These are phyloP conservation scores for Saccharata proteae DNA, from an alignment of 2,329 filamentous ascomycete species.

Conservation along the genomic window DNA sequence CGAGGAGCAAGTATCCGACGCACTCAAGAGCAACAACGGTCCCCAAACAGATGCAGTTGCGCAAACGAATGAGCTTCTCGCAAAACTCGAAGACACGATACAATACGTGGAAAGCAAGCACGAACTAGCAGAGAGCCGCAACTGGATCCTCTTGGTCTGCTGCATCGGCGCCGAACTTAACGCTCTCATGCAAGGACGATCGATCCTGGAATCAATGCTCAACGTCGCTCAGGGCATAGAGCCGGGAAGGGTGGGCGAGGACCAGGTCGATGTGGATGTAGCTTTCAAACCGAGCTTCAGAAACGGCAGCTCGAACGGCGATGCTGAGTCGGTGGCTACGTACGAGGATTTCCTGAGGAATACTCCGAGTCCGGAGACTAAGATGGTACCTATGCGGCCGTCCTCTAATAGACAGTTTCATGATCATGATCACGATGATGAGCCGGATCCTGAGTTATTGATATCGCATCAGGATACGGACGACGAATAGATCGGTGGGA, in stretches of 20 bases:
- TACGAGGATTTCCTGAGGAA: not conserved
- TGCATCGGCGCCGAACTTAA: conserved; percentile 64
- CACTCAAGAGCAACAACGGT: conserved; percentile 32
- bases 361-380: no score
- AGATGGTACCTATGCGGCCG: no score
- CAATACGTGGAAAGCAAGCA: conserved; percentile 42
- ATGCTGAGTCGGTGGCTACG: not conserved
- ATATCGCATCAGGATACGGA: conserved; percentile 35
- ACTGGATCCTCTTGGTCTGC: conserved; percentile 65
- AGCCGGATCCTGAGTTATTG: conserved; percentile 36
- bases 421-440: conserved; percentile 31
- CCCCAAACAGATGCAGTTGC: conserved; percentile 15
- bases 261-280: conserved; percentile 7
- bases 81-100: conserved; percentile 46
- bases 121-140: conserved; percentile 44
- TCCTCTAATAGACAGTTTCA: conserved; percentile 14
- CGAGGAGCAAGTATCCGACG: conserved; percentile 48
- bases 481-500: no score
- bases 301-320: conserved; percentile 6
- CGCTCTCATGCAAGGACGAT: conserved; percentile 49
- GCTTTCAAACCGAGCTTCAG: conserved; percentile 8
- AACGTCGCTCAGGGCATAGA: conserved; percentile 15
- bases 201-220: conserved; percentile 35
- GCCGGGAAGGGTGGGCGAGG: conserved; percentile 7
- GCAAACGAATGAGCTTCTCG: conserved; percentile 28